These are phyloP conservation scores for Pseudonitzschia multistriata DNA, from an alignment of 108 stramenopile genomes.

Conservation along the genomic window DNA sequence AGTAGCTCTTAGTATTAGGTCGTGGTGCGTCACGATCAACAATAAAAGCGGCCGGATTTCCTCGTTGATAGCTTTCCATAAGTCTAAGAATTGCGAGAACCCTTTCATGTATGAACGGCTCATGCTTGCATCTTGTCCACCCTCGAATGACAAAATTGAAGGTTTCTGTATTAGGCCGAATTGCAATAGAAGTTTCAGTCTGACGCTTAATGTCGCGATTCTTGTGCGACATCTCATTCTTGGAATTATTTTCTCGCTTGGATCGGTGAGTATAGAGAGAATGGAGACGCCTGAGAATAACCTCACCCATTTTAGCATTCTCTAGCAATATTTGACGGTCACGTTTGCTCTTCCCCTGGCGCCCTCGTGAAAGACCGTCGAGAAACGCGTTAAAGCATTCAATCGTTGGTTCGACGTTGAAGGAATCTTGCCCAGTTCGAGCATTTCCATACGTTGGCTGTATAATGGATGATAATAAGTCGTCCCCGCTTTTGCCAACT, in stretches of 20 bases:
- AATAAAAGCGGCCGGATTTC: conserved; percentile 28
- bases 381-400: conserved; percentile 70
- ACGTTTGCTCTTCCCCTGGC: conserved; percentile 32
- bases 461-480: conserved; percentile 13
- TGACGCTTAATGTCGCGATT: not conserved
- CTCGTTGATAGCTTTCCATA: conserved; percentile 62
- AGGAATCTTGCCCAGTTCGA: not conserved
- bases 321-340: conserved; percentile 24
- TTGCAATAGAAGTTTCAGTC: not conserved
- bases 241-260: not conserved
- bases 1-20: conserved; percentile 69
- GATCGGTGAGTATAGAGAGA: conserved; percentile 17
- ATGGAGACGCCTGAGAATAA: conserved; percentile 43
- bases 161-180: conserved; percentile 62
- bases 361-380: conserved; percentile 64
- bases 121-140: conserved; percentile 66
- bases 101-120: conserved; percentile 35
- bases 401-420: conserved; percentile 44
- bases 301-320: conserved; percentile 51
- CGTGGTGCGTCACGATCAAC: conserved; percentile 16
- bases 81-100: conserved; percentile 46
- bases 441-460: not conserved
- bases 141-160: conserved; percentile 78
- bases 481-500: conserved; percentile 12
- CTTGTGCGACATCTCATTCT: not conserved